Base-by-base conservation (phyloP, 805 yeast species). In the Sungouiella thailandica region DNA sequence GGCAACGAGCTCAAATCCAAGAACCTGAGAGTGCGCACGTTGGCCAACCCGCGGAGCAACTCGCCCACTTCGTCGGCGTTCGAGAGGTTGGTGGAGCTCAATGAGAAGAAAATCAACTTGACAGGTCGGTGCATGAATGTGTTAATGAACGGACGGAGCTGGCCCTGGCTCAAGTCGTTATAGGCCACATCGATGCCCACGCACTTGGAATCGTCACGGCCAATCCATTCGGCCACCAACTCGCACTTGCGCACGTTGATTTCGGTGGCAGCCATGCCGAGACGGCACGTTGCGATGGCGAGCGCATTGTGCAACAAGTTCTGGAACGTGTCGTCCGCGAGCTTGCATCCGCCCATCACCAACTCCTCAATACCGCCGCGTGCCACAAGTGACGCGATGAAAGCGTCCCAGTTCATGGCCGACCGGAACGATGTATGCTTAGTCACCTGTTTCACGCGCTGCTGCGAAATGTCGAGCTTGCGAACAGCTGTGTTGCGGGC, bases 291-390 rank as follows among this genome's bases (percentile, higher is more conserved):
- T 11, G 62, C 55, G 15, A 62, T 39, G 10, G 49, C 43, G 10
- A 74, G 56, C 0, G 76, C 75, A 16, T 55, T 57, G 7, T 53
- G 53, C 16, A 75, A 60, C 28, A 75, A 56, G 7, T 56, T 52
- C 23, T 54, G 47, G 40, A 74, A 74, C 23, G 58, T 63, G 3
- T 52, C 55, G 39, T 68, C 70, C 2, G 63, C 49, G 27, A 75
- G 49, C 41, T 70, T 69, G 47, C 79, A 75, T 1, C 81, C 80
- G 43, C 75, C 74, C 32, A 75, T 65, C 11, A 75, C 80, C 36
- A 75, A 58, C 43, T 75, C 81, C 48, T 73, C 79, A 22, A 75
- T 63, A 0, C 81, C 80, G 5, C 76, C 75, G 36, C 78, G 53
- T 11, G 47, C 11, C 1, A 56, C 49, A n/a, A 75, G 35, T 1